Conservation (phyloP, 1,284 basidiomycete genomes). For the Exobasidium cylindrosporum region DNA sequence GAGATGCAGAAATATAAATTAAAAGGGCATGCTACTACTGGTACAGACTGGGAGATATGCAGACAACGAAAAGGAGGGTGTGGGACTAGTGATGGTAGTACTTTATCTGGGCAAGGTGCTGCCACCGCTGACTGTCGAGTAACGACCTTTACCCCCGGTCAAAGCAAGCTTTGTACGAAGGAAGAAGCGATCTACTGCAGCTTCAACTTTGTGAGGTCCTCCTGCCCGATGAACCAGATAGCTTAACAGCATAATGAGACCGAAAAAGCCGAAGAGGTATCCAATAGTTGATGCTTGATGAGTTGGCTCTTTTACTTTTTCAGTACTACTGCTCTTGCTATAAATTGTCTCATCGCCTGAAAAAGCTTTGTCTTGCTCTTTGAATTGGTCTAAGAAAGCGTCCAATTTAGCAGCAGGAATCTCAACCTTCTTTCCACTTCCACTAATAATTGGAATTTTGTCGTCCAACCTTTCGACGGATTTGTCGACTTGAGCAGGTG, state of each 20-base stretch:
- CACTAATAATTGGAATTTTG: too few species aligned
- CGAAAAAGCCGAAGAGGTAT: conserved; percentile 9
- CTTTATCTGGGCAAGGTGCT: background rate
- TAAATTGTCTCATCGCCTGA: background rate
- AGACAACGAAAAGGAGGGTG: background rate
- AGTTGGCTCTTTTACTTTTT: background rate
- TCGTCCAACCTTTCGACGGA: too few species aligned
- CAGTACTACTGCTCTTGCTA: background rate
- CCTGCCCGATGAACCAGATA: conserved; percentile 11
- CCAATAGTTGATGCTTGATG: conserved; percentile 5
- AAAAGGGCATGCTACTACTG: background rate
- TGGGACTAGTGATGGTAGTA: background rate
- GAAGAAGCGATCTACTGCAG: conserved; percentile 6
- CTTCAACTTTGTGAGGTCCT: conserved; percentile 3
- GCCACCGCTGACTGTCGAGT: background rate
- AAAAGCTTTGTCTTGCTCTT: background rate
- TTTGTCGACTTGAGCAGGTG: background rate
- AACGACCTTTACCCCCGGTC: background rate
- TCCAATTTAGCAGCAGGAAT: background rate
- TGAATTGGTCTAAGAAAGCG: background rate
- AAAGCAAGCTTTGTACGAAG: background rate
- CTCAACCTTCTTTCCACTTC: background rate
- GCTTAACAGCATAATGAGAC: background rate
- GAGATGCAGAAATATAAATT: too few species aligned
- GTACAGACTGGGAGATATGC: background rate